phyloP scores from a whole-genome alignment of 805 yeast species.

The Metschnikowia matae region DNA sequence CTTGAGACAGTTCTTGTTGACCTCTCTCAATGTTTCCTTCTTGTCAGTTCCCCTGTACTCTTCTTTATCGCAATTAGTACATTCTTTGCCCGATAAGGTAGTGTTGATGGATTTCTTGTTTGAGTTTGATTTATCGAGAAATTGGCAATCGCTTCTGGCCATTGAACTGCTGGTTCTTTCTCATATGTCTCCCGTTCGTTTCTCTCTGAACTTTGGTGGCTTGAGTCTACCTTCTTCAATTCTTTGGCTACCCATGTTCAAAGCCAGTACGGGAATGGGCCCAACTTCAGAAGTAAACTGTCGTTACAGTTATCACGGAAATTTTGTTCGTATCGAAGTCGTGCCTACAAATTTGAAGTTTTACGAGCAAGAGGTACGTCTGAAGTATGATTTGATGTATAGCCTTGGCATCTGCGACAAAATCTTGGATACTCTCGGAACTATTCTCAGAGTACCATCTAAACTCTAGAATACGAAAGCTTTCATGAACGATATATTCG shows the following conservation, averaged over 20 bases:
- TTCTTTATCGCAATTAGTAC: background rate
- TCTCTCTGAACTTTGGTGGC: background rate
- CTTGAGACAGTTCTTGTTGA: constrained; percentile 6
- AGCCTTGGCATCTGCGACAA: constrained; percentile 14
- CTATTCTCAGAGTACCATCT: background rate
- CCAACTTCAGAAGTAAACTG: constrained; percentile 1
- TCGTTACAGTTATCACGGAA: background rate
- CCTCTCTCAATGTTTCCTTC: constrained; percentile 10
- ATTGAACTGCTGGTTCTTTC: constrained; percentile 3
- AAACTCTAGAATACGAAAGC: background rate
- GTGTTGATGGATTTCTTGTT: constrained; percentile 7
- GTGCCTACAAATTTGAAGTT: background rate
- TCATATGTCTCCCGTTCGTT: background rate
- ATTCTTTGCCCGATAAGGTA: background rate
- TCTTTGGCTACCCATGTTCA: constrained; percentile 21
- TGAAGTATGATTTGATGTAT: constrained; percentile 15
- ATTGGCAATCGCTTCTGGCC: constrained; percentile 1
- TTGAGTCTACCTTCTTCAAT: constrained; percentile 2
- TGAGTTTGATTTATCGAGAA: background rate
- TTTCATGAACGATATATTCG: background rate
- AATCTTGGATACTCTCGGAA: constrained; percentile 6
- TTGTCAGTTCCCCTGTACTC: constrained; percentile 7
- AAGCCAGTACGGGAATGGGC: constrained; percentile 7
- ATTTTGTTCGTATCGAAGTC: background rate
- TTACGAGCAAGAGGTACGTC: constrained; percentile 5